These are phyloP conservation scores for Adansonia rubrostipa DNA, from an alignment of 441 rosid genomes.

Conservation along the genomic window DNA sequence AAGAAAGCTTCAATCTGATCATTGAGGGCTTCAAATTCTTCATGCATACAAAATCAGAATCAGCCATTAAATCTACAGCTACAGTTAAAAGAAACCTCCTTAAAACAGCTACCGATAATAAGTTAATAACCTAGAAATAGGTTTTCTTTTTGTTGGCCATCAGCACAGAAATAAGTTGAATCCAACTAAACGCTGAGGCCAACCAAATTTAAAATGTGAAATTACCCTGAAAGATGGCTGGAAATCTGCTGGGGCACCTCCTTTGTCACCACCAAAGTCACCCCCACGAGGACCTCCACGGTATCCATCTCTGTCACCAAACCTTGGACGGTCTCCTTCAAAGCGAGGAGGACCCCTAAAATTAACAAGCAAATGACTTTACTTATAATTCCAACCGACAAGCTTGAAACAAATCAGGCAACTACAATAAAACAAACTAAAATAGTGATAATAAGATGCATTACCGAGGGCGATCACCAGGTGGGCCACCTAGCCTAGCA, in stretches of 20 bases:
- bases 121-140: neutral
- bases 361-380: neutral
- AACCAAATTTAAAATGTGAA: neutral
- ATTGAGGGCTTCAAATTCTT: neutral
- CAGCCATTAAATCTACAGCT: no score
- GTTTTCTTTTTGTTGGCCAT: no score
- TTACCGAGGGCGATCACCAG: no score
- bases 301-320: conserved; percentile 89
- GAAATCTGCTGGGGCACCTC: conserved; percentile 90
- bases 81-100: neutral
- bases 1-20: neutral
- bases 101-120: neutral
- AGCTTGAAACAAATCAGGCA: no score
- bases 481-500: no score
- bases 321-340: conserved; percentile 86
- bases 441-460: neutral
- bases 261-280: conserved; percentile 79
- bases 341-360: conserved; percentile 82
- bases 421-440: neutral
- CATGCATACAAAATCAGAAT: neutral
- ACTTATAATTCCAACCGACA: neutral
- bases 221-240: conserved; percentile 85
- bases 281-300: conserved; percentile 92
- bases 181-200: neutral
- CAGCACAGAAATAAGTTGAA: neutral